Evolutionary conservation across 495 filamentous ascomycete species (phyloP), one percentile per base, ranked within the genome.

Genomic region (Xylaria grammica): DNA sequence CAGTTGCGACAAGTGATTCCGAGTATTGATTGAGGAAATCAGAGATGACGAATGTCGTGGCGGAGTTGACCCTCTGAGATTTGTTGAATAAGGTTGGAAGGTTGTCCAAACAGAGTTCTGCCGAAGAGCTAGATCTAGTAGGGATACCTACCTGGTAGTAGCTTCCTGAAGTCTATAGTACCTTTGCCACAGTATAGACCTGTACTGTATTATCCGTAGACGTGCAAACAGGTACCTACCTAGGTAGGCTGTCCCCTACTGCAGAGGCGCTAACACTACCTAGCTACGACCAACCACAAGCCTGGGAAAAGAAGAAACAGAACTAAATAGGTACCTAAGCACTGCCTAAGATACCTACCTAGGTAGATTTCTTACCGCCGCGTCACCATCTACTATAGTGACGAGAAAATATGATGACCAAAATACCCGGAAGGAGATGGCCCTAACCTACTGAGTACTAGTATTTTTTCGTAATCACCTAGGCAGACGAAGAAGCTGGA

Each of bases 51-150:
- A 38, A 63, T 45, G 49, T 34, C 9, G 38, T 63, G 56, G 29
- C 42, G 10, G 38, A 27, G n/a, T 36, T 59, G 36, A 9, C 50
- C 48, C 49, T 53, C 49, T 44, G 46, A 46, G 36, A 34, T 44
- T 53, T 55, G 50, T 48, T 63, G 60, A 34, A 55, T 54, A 30
- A 63, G 40, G 50, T 63, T 62, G 60, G 50, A 55, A 27, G 51
- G 60, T 62, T 53, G 51, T 27, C 42, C 8, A 50, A 29, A 32
- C 51, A 19, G 51, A 46, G 60, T 63, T 42, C 30, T 44, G 50
- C 46, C 60, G 36, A 46, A 46, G 49, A 44, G 27, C 22, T 45
- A 19, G 46, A n/a, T n/a, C n/a, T n/a, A n/a, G n/a, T n/a, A n/a
- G 40, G 40, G 40, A 7, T 7, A 17, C 5, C 13, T 42, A n/a